Percentiles rank a stretch among this genome's conserved stretches.
Evolutionary conservation across 1,139 yeast species (phyloP).

Genomic region (Blastobotrys petasosporus): DNA sequence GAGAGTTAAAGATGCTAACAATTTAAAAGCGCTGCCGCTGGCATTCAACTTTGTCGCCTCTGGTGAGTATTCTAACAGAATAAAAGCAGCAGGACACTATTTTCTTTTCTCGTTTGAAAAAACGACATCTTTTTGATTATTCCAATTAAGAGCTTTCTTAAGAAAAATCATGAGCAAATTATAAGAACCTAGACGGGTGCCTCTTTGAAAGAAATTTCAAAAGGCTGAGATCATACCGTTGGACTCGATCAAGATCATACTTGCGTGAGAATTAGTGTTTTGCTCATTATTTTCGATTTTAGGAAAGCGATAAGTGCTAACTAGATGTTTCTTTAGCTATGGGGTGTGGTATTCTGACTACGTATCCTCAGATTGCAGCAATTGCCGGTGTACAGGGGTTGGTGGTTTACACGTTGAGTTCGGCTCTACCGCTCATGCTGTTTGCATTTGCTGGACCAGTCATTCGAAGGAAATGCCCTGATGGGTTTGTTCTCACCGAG

Average conservation of each 20-base stretch:
- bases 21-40: slow-evolving; percentile 47
- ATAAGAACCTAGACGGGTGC: slow-evolving; percentile 48
- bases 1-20: slow-evolving; percentile 10
- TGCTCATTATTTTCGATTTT: slow-evolving; percentile 5
- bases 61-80: slow-evolving; percentile 49
- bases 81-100: neutral
- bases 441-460: slow-evolving; percentile 81
- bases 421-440: slow-evolving; percentile 75
- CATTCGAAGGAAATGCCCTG: slow-evolving; percentile 73
- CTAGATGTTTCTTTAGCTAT: slow-evolving; percentile 46
- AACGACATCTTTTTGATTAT: neutral
- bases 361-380: slow-evolving; percentile 83
- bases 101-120: neutral
- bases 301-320: slow-evolving; percentile 6
- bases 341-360: slow-evolving; percentile 86
- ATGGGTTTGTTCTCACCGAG: slow-evolving; percentile 89
- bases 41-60: slow-evolving; percentile 84
- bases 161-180: neutral
- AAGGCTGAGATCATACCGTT: slow-evolving; percentile 72
- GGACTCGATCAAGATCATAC: slow-evolving; percentile 84
- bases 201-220: slow-evolving; percentile 9
- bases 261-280: slow-evolving; percentile 66
- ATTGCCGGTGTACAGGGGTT: slow-evolving; percentile 83
- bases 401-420: slow-evolving; percentile 72
- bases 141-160: neutral